A percentile compares a stretch with the other conserved stretches of the same genome.
These are phyloP conservation scores for Westerdykella sp. DNA, from an alignment of 2,329 filamentous ascomycete species.

Conservation along the genomic window DNA sequence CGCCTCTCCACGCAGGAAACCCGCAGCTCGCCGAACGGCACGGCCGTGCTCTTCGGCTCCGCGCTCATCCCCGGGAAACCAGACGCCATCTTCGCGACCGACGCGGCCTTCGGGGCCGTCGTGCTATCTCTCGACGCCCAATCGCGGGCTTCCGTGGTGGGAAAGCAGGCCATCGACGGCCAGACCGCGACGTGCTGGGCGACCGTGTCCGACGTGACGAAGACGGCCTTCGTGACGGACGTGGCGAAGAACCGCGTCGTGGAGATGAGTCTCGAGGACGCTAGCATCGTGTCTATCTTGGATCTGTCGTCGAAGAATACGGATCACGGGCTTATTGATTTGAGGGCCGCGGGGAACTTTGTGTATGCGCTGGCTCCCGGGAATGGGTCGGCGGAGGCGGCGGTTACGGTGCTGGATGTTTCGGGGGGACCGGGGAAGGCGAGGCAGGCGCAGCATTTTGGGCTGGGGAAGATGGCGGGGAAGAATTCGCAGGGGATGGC, in stretches of 20 bases:
- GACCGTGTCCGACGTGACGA: slow-evolving; percentile 44
- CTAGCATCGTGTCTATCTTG: slow-evolving; percentile 41
- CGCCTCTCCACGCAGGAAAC: slow-evolving; percentile 15
- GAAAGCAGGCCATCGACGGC: slow-evolving; percentile 39
- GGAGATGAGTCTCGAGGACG: slow-evolving; percentile 49
- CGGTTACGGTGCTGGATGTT: slow-evolving; percentile 1
- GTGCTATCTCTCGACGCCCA: slow-evolving; percentile 42
- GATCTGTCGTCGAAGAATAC: slow-evolving; percentile 36
- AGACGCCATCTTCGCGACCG: slow-evolving; percentile 47
- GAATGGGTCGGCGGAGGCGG: slow-evolving; percentile 38
- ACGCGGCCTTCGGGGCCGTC: slow-evolving; percentile 53
- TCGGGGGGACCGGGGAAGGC: too few relatives aligned
- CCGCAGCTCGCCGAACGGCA: slow-evolving; percentile 47
- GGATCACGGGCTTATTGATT: slow-evolving; percentile 52
- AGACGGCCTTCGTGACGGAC: slow-evolving; percentile 55
- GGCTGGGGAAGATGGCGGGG: too few relatives aligned
- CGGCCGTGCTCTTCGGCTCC: slow-evolving; percentile 53
- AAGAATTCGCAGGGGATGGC: too few relatives aligned
- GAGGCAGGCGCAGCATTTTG: too few relatives aligned
- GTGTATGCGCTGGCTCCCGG: slow-evolving; percentile 54
- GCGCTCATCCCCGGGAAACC: slow-evolving; percentile 40
- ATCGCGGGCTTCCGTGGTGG: slow-evolving; percentile 32
- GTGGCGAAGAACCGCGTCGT: slow-evolving; percentile 48
- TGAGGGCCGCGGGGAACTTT: slow-evolving; percentile 48
- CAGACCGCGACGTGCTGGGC: slow-evolving; percentile 57